Evolutionary conservation across 352 stramenopile genomes (phyloP).

Genomic region (Pythium brachiatum): DNA sequence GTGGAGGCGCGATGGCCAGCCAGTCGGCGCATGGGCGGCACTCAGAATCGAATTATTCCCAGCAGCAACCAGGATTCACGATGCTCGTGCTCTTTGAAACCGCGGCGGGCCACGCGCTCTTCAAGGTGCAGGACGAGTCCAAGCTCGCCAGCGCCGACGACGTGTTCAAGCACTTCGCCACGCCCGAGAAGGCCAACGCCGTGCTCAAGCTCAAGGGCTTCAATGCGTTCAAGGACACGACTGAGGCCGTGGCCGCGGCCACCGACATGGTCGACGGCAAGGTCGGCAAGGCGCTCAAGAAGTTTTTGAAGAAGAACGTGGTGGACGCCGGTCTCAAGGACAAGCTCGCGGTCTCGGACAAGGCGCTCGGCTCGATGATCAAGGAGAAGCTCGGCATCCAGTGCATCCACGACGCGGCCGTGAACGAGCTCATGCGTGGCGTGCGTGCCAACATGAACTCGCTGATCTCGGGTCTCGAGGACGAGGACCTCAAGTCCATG

Average conservation of each 20-base stretch:
- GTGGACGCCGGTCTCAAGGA: slow-evolving; percentile 92
- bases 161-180: slow-evolving; percentile 92
- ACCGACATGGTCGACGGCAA: slow-evolving; percentile 98
- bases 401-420: slow-evolving; percentile 89
- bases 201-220: slow-evolving; percentile 97
- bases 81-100: slow-evolving; percentile 99
- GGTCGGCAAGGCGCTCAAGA: slow-evolving; percentile 97
- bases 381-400: slow-evolving; percentile 98
- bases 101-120: slow-evolving; percentile 97
- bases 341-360: slow-evolving; percentile 97
- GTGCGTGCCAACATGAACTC: slow-evolving; percentile 96
- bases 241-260: slow-evolving; percentile 96
- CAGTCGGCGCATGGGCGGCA: slow-evolving; percentile 6
- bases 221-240: slow-evolving; percentile 98
- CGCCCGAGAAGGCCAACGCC: slow-evolving; percentile 87
- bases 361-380: slow-evolving; percentile 94
- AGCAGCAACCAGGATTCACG: slow-evolving; percentile 18
- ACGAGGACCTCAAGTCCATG: slow-evolving; percentile 95
- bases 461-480: slow-evolving; percentile 90
- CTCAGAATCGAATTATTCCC: slow-evolving; percentile 26
- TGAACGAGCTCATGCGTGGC: slow-evolving; percentile 96
- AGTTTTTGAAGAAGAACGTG: slow-evolving; percentile 99
- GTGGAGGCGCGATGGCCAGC: slow-evolving; percentile 20
- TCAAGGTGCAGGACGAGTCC: slow-evolving; percentile 97
- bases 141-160: slow-evolving; percentile 90